Evolutionary conservation across 2,329 filamentous ascomycete genomes (phyloP).

Genomic region (Drechslerella dactyloides): DNA sequence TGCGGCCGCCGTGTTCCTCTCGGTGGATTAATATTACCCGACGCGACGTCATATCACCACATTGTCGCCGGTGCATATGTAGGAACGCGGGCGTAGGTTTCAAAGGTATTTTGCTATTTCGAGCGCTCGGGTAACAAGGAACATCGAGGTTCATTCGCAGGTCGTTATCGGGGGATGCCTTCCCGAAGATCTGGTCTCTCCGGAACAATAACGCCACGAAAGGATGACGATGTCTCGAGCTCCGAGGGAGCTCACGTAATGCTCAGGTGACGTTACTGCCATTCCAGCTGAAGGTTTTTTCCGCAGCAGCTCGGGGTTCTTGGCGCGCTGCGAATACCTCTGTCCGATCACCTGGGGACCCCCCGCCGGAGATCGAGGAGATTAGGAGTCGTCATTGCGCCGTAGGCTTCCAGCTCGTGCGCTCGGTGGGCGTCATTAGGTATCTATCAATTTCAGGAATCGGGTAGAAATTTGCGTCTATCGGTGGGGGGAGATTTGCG

Average conservation of each 20-base stretch:
- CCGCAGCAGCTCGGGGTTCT: neutral
- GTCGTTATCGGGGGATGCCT: slow-evolving; percentile 11
- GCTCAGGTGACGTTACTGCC: slow-evolving; percentile 1
- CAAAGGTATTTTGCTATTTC: slow-evolving; percentile 30
- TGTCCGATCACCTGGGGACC: neutral
- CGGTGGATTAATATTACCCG: too few species aligned
- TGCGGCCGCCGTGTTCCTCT: too few species aligned
- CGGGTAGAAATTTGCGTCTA: neutral
- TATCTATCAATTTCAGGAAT: neutral
- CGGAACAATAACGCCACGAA: neutral
- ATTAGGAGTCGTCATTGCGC: neutral
- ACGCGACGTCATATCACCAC: too few species aligned
- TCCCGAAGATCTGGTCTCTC: slow-evolving; percentile 13
- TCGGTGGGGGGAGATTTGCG: neutral
- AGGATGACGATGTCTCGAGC: neutral
- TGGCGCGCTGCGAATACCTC: neutral
- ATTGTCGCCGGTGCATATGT: too few species aligned
- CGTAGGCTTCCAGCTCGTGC: neutral
- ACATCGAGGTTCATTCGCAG: slow-evolving; percentile 12
- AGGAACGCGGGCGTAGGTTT: neutral
- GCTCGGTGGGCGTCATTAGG: neutral
- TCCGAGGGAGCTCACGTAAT: neutral
- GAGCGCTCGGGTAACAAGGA: slow-evolving; percentile 32
- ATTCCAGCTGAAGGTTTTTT: neutral
- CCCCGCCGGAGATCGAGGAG: neutral